Conservation (phyloP, 768 basidiomycete species). For the Candolleomyces efflorescens region DNA sequence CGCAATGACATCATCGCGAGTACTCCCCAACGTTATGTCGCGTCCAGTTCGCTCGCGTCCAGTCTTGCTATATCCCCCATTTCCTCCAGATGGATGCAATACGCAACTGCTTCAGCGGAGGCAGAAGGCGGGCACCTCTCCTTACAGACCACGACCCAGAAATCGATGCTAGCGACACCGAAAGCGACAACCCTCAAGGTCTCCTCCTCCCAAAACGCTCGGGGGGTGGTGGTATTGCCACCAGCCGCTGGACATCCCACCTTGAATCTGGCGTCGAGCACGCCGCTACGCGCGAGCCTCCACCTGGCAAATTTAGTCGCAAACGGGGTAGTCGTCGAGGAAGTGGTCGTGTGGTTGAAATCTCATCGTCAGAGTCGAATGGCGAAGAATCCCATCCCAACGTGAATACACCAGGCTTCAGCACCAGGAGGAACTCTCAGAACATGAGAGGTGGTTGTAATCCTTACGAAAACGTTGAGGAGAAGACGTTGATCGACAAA, state of each 20-base stretch:
- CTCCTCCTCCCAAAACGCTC: conserved; percentile 1
- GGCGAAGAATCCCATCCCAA: not conserved
- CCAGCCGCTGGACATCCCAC: not conserved
- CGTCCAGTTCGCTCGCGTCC: no score
- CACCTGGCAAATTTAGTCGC: no score
- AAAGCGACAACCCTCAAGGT: not conserved
- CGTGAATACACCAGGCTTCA: not conserved
- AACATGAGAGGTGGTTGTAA: not conserved
- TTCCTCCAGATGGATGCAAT: not conserved
- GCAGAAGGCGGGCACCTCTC: not conserved
- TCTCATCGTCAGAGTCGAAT: no score
- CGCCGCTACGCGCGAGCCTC: not conserved
- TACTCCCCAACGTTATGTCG: no score
- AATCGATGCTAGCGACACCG: not conserved
- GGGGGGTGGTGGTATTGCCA: not conserved
- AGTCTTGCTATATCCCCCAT: no score
- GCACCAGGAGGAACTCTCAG: not conserved
- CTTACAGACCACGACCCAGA: not conserved
- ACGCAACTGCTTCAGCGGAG: conserved; percentile 1
- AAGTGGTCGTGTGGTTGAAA: no score
- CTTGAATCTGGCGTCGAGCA: not conserved
- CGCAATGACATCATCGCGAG: no score
- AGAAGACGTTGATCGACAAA: conserved; percentile 22
- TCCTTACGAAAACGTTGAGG: not conserved
- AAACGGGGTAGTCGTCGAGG: no score